Conservation (phyloP, 768 basidiomycete species). For the Serendipita sp. region DNA sequence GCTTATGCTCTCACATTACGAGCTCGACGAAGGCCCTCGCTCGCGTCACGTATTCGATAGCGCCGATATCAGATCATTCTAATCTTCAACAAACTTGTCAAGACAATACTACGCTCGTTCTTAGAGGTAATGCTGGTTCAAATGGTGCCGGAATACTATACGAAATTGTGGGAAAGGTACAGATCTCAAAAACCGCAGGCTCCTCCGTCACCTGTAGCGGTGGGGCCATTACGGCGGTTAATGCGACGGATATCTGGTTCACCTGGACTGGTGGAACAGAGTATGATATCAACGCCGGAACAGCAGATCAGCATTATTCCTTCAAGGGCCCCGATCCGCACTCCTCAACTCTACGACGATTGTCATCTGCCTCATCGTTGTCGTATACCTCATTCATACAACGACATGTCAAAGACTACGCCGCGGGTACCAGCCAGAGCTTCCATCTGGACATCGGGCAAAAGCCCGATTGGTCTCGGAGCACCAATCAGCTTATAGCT, state of each 20-base stretch:
- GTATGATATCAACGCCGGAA: slow-evolving; percentile 48
- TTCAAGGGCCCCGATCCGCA: slow-evolving; percentile 54
- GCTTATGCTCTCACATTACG: slow-evolving; percentile 40
- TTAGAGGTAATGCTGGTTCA: slow-evolving; percentile 29
- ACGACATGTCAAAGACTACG: slow-evolving; percentile 38
- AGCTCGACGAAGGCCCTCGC: slow-evolving; percentile 6
- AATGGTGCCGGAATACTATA: slow-evolving; percentile 47
- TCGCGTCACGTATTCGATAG: slow-evolving; percentile 30
- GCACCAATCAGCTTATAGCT: slow-evolving; percentile 42
- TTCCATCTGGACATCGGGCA: slow-evolving; percentile 51
- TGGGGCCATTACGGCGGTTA: slow-evolving; percentile 29
- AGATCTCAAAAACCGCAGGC: slow-evolving; percentile 17
- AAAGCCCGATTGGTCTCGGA: slow-evolving; percentile 29
- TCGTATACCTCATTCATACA: slow-evolving; percentile 28
- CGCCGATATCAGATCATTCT: slow-evolving; percentile 33
- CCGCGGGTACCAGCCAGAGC: slow-evolving; percentile 19
- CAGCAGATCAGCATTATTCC: slow-evolving; percentile 37
- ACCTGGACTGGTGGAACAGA: slow-evolving; percentile 65
- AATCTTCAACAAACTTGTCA: slow-evolving; percentile 46
- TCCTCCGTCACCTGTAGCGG: slow-evolving; percentile 24
- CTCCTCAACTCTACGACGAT: slow-evolving; percentile 24
- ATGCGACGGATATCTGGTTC: slow-evolving; percentile 41
- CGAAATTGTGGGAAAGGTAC: slow-evolving; percentile 42
- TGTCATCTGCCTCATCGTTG: slow-evolving; percentile 18
- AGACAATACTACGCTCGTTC: slow-evolving; percentile 33